phyloP scores from a whole-genome alignment of 1,139 yeast genomes.

The Lodderomyces parapsilosis region DNA sequence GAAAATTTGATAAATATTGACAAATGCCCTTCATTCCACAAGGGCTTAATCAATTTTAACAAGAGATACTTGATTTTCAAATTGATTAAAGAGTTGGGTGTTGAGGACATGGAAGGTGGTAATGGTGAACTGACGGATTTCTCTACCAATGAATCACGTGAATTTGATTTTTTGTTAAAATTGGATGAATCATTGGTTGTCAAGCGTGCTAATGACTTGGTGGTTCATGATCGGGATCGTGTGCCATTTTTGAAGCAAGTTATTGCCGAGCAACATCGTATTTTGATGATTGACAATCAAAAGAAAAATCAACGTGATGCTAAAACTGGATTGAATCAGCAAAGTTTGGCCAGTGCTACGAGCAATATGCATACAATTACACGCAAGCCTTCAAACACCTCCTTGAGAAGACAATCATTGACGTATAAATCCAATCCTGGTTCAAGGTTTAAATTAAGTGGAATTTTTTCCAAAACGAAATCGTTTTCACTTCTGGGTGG shows the following conservation, averaged over 20 bases:
- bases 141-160: constrained; percentile 37
- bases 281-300: constrained; percentile 34
- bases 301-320: constrained; percentile 29
- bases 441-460: constrained; percentile 46
- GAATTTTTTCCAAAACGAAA: constrained; percentile 40
- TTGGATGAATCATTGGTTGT: constrained; percentile 38
- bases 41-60: constrained; percentile 36
- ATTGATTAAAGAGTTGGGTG: constrained; percentile 40
- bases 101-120: constrained; percentile 31
- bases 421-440: constrained; percentile 39
- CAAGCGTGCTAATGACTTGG: constrained; percentile 21
- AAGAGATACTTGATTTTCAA: constrained; percentile 44
- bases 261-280: constrained; percentile 34
- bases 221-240: constrained; percentile 24
- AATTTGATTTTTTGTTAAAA: constrained; percentile 46
- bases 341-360: neutral
- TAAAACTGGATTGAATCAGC: constrained; percentile 1
- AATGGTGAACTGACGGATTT: constrained; percentile 13
- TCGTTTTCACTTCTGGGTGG: constrained; percentile 31
- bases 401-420: constrained; percentile 41
- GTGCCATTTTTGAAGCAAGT: constrained; percentile 30
- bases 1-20: constrained; percentile 42
- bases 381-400: constrained; percentile 34
- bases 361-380: constrained; percentile 15
- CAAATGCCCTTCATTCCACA: constrained; percentile 35